Evolutionary conservation across 2,329 filamentous ascomycete species (phyloP), one percentile per base, ranked within the genome.

Genomic region (Gremmenia infestans): DNA sequence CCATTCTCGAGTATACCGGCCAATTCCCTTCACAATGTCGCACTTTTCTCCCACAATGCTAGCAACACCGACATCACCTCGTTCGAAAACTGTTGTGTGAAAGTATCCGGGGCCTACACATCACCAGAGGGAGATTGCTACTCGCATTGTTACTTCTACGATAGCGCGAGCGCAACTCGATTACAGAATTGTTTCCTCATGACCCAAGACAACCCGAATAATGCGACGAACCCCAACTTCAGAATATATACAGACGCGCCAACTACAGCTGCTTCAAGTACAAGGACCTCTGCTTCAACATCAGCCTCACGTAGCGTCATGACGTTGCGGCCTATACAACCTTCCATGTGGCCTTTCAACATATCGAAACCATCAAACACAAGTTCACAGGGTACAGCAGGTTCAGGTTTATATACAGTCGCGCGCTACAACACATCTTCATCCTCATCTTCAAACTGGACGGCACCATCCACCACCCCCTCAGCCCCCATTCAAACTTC

Each of bases 281-380:
- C 19, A 22, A n/a, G 5, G 23, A 48, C 71, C 5, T 17, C 42
- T 45, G 19, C 5, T 19, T 19, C 17, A 12, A 5, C 11, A 12
- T 12, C 42, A 19, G 2, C 28, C 8, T 32, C 28, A 32, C 2
- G 28, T 9, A 32, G 28, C 28, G 9, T 32, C 9, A 3, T 32
- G 28, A 32, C 28, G 3, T 11, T 32, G 2, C 28, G 28, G 8
- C 28, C 28, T 32, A 11, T 11, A 1, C 28, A 32, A 6, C 25
- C 25, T 25, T 25, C 25, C 3, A 25, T 25, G 9, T 32, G 28
- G 28, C 11, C 28, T 11, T 32, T 32, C 28, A 32, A 32, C 28
- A 32, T 32, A 32, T 32, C 8, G 8, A 32, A 32, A 11, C 28
- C 28, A 11, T 32, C 28, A 32, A 32, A 32, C 28, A 32, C 28